Percentiles rank a stretch among this genome's conserved stretches.
Evolutionary conservation across 2,329 filamentous ascomycete genomes (phyloP).

Genomic region (Fusarium hostae): DNA sequence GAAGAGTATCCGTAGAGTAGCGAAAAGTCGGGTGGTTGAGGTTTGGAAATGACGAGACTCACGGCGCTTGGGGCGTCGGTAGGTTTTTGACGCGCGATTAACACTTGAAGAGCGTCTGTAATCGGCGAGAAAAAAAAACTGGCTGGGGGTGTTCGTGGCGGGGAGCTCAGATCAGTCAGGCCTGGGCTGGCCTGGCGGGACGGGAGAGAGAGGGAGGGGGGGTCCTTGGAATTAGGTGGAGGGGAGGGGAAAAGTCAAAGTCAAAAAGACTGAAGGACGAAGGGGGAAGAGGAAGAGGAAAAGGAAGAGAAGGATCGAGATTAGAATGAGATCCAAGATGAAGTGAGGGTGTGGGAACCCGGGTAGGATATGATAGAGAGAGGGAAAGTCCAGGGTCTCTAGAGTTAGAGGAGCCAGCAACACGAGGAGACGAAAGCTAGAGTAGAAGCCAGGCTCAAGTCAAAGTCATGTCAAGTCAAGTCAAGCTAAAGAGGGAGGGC

Average conservation of each 20-base stretch:
- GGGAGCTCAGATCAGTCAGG: slow-evolving; percentile 45
- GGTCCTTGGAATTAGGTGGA: slow-evolving; percentile 3
- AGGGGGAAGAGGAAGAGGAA: slow-evolving; percentile 12
- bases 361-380: slow-evolving; percentile 8
- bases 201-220: slow-evolving; percentile 10
- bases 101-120: slow-evolving; percentile 44
- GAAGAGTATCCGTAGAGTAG: slow-evolving; percentile 1
- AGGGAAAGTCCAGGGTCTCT: background rate
- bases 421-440: slow-evolving; percentile 31
- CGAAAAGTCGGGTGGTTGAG: slow-evolving; percentile 22
- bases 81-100: slow-evolving; percentile 49
- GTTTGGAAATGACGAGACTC: slow-evolving; percentile 36
- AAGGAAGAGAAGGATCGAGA: slow-evolving; percentile 37
- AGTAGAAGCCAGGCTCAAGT: slow-evolving; percentile 10
- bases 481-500: slow-evolving; percentile 38
- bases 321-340: slow-evolving; percentile 38
- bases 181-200: slow-evolving; percentile 22
- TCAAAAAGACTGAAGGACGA: slow-evolving; percentile 3
- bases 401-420: background rate
- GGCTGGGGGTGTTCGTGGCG: slow-evolving; percentile 40
- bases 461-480: slow-evolving; percentile 15
- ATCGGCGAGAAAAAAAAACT: slow-evolving; percentile 39
- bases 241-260: slow-evolving; percentile 2
- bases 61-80: slow-evolving; percentile 47
- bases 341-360: slow-evolving; percentile 36